Evolutionary conservation across 805 yeast species (phyloP).

Genomic region (Wickerhamomyces bisporus): DNA sequence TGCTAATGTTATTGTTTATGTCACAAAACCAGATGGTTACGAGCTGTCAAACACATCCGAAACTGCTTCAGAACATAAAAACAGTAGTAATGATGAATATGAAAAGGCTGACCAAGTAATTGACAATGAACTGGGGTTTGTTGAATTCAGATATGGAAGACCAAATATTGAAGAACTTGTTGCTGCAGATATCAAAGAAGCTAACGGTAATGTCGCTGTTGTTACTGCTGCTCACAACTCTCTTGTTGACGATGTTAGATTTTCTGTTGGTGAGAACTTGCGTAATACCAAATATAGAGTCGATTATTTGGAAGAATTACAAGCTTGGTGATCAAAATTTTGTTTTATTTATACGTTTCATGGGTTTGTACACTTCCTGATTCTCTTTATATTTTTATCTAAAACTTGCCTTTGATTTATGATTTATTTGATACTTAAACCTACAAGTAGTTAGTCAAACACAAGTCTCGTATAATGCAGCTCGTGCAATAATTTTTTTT

Average conservation of each 20-base stretch:
- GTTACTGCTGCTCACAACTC: slow-evolving; percentile 51
- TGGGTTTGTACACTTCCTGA: not conserved
- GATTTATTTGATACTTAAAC: not conserved
- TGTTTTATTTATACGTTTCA: not conserved
- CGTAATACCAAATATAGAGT: slow-evolving; percentile 32
- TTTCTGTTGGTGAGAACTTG: slow-evolving; percentile 33
- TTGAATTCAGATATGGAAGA: slow-evolving; percentile 40
- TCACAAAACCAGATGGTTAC: slow-evolving; percentile 15
- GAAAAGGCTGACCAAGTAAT: slow-evolving; percentile 3
- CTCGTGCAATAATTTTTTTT: no score
- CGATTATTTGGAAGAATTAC: slow-evolving; percentile 55
- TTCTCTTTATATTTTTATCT: no score
- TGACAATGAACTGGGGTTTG: slow-evolving; percentile 16
- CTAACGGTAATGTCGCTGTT: slow-evolving; percentile 37
- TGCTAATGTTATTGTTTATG: slow-evolving; percentile 14
- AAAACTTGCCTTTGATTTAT: no score
- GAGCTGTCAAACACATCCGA: slow-evolving; percentile 2
- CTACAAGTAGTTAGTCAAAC: no score
- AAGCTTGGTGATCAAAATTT: slow-evolving; percentile 40
- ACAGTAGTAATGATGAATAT: slow-evolving; percentile 2
- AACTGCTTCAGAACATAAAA: slow-evolving; percentile 8
- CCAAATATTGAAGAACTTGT: slow-evolving; percentile 38
- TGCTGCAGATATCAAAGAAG: slow-evolving; percentile 31
- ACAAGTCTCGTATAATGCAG: no score
- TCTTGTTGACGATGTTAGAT: slow-evolving; percentile 50